Evolutionary conservation across 371 early-diverging fungal species (phyloP).

Genomic region (Mortierella sp.): DNA sequence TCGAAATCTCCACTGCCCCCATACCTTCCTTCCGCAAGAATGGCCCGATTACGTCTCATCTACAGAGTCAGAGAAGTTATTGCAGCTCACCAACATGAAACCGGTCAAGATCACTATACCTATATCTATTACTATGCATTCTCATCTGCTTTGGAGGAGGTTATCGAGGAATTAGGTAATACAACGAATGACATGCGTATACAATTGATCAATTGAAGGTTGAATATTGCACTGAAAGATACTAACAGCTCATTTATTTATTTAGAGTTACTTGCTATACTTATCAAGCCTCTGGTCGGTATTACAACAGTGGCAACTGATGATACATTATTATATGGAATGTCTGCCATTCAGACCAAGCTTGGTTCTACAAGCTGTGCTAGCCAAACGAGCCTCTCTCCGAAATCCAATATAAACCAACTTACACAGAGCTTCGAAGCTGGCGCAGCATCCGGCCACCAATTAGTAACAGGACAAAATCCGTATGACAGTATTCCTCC

Average conservation of each 20-base stretch:
- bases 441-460: not conserved
- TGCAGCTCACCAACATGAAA: slow-evolving; percentile 43
- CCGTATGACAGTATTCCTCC: not conserved
- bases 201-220: too few relatives aligned
- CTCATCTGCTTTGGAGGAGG: slow-evolving; percentile 62
- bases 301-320: slow-evolving; percentile 31
- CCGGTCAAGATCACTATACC: slow-evolving; percentile 52
- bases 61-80: slow-evolving; percentile 58
- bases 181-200: too few relatives aligned
- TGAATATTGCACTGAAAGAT: too few relatives aligned
- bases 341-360: slow-evolving; percentile 11
- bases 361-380: slow-evolving; percentile 29
- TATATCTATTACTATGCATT: slow-evolving; percentile 57
- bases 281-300: slow-evolving; percentile 53
- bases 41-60: slow-evolving; percentile 65
- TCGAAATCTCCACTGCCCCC: slow-evolving; percentile 69
- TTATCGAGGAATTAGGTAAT: slow-evolving; percentile 67
- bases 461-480: not conserved
- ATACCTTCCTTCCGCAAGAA: slow-evolving; percentile 68
- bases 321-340: slow-evolving; percentile 9
- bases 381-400: not conserved
- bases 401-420: not conserved
- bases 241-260: not conserved
- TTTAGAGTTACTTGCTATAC: slow-evolving; percentile 44
- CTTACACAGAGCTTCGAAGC: not conserved